Percentiles rank a stretch among this genome's conserved stretches.
These are phyloP conservation scores for Lactarius deliciosus DNA, from an alignment of 768 basidiomycete species.

Conservation along the genomic window DNA sequence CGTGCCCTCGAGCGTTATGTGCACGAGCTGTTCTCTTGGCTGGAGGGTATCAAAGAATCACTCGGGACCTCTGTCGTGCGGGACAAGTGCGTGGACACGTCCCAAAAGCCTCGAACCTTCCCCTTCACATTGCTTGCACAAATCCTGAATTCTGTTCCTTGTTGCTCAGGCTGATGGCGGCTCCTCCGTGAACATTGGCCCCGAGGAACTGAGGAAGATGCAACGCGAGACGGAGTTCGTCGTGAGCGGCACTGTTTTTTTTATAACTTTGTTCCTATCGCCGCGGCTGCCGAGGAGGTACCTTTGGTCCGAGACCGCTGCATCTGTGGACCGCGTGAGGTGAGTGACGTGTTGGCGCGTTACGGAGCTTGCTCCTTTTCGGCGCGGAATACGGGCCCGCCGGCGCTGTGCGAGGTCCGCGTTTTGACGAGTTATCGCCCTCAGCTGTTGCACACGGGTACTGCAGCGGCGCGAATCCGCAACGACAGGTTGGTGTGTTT, in stretches of 20 bases:
- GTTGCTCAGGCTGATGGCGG: not conserved
- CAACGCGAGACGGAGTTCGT: not conserved
- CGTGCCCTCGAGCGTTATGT: slow-evolving; percentile 4
- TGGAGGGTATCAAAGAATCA: not conserved
- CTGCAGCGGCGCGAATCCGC: not conserved
- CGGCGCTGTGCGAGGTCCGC: slow-evolving; percentile 9
- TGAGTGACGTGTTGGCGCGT: not conserved
- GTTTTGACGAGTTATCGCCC: slow-evolving; percentile 14
- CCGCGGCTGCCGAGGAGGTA: no score
- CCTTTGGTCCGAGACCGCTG: not conserved
- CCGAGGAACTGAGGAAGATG: not conserved
- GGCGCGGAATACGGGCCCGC: not conserved
- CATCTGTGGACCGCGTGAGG: not conserved
- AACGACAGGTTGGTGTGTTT: not conserved
- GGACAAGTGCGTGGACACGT: not conserved
- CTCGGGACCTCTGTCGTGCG: not conserved
- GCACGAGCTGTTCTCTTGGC: not conserved
- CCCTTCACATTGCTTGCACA: not conserved
- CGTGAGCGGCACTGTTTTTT: not conserved
- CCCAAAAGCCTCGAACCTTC: not conserved
- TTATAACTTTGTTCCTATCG: not conserved
- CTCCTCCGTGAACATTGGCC: not conserved
- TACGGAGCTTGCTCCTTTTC: not conserved
- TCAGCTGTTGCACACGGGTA: not conserved
- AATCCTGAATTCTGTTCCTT: not conserved